Conservation (phyloP, 441 rosid species). For the Gossypium armourianum region DNA sequence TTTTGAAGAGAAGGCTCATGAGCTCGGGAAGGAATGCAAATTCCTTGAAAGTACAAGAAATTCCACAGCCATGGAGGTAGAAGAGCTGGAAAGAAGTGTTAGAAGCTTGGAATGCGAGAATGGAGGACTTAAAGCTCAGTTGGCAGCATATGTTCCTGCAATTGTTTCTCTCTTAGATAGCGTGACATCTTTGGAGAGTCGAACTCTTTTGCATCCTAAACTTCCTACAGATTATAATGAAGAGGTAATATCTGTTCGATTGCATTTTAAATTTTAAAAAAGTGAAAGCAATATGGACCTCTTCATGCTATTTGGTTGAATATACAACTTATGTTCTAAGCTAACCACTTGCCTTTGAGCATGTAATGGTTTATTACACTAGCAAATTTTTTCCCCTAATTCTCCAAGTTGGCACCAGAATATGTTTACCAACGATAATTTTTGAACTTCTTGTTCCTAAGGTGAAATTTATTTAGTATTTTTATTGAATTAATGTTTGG, state of each 20-base stretch:
- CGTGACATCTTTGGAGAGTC: slow-evolving; percentile 54
- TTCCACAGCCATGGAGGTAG: slow-evolving; percentile 37
- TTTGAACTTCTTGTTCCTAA: not conserved
- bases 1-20: slow-evolving; percentile 45
- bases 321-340: not conserved
- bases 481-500: slow-evolving; percentile 9
- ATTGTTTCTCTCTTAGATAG: slow-evolving; percentile 46
- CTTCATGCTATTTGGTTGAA: slow-evolving; percentile 4
- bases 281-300: not conserved
- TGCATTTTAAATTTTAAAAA: slow-evolving; percentile 13
- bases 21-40: slow-evolving; percentile 37
- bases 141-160: slow-evolving; percentile 42
- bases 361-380: not conserved
- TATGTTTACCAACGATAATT: not conserved
- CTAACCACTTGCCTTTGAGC: not conserved
- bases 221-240: slow-evolving; percentile 23
- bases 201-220: slow-evolving; percentile 24
- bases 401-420: not conserved
- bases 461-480: not conserved
- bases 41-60: slow-evolving; percentile 30
- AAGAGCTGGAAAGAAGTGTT: slow-evolving; percentile 47
- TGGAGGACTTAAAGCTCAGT: slow-evolving; percentile 42
- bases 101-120: slow-evolving; percentile 44
- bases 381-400: not conserved
- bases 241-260: slow-evolving; percentile 33